Percentiles rank a stretch among this genome's conserved stretches.
Evolutionary conservation across 2,329 filamentous ascomycete species (phyloP).

Genomic region (Fusarium keratoplasticum): DNA sequence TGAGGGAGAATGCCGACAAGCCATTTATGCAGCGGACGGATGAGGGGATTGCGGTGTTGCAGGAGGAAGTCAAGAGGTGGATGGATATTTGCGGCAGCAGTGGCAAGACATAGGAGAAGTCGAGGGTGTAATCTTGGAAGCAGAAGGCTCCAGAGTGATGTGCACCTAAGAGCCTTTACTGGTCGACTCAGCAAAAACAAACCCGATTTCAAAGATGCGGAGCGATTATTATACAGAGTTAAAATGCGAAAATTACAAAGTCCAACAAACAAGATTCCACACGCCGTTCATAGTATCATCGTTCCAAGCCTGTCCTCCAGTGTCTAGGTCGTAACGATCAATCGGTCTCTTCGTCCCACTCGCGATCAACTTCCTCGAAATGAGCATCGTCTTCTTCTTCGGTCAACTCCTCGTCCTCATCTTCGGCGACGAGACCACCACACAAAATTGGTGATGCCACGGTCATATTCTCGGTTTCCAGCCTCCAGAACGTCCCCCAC

Average conservation of each 20-base stretch:
- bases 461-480: not conserved
- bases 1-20: constrained; percentile 1
- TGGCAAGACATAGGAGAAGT: constrained; percentile 16
- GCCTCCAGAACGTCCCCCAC: not conserved
- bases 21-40: constrained; percentile 21
- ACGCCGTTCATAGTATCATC: not conserved
- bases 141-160: not conserved
- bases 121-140: not conserved
- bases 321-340: no score
- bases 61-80: constrained; percentile 32
- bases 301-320: not conserved
- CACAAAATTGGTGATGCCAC: not conserved
- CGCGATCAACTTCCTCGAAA: not conserved
- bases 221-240: not conserved
- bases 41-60: constrained; percentile 25
- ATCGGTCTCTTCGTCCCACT: not conserved
- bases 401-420: not conserved
- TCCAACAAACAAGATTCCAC: not conserved
- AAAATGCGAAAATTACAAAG: not conserved
- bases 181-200: not conserved
- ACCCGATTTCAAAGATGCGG: not conserved
- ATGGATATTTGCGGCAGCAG: constrained; percentile 34
- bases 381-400: not conserved
- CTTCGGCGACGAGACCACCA: not conserved
- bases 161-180: not conserved